phyloP scores from a whole-genome alignment of 441 rosid genomes.

The Codiaeum variegatum region DNA sequence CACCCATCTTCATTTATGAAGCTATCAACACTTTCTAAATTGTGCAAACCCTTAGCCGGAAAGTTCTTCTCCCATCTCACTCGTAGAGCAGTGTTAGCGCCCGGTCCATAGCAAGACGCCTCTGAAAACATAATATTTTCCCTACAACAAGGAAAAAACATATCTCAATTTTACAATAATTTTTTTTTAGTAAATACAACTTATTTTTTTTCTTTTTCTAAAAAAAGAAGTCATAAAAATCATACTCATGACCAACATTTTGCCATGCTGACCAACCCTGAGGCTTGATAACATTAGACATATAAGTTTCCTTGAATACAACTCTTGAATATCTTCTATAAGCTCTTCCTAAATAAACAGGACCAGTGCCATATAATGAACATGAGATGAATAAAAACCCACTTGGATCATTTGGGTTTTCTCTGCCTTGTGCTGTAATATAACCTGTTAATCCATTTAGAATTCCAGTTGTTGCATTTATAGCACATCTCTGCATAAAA shows the following conservation, averaged over 20 bases:
- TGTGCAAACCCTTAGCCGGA: not conserved
- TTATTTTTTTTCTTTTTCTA: no score
- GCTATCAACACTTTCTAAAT: not conserved
- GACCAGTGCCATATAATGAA: conserved; percentile 22
- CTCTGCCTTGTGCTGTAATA: conserved; percentile 48
- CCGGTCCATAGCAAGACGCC: not conserved
- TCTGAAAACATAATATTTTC: not conserved
- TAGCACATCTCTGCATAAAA: conserved; percentile 20
- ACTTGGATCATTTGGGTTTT: not conserved
- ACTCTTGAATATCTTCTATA: conserved; percentile 40
- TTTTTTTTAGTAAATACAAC: not conserved
- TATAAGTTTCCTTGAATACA: conserved; percentile 29
- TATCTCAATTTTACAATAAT: no score
- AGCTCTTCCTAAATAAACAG: conserved; percentile 46
- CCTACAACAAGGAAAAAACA: not conserved
- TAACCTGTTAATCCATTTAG: conserved; percentile 17
- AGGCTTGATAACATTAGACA: conserved; percentile 29
- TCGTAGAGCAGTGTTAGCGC: not conserved
- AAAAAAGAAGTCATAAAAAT: not conserved
- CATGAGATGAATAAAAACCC: conserved; percentile 45
- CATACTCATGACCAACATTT: conserved; percentile 42
- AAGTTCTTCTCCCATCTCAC: conserved; percentile 20
- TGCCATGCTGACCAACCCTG: conserved; percentile 51
- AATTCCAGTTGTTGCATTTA: conserved; percentile 11
- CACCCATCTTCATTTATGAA: conserved; percentile 19